Evolutionary conservation across 345 rosid genomes (phyloP).

Genomic region (Salix suchowensis): DNA sequence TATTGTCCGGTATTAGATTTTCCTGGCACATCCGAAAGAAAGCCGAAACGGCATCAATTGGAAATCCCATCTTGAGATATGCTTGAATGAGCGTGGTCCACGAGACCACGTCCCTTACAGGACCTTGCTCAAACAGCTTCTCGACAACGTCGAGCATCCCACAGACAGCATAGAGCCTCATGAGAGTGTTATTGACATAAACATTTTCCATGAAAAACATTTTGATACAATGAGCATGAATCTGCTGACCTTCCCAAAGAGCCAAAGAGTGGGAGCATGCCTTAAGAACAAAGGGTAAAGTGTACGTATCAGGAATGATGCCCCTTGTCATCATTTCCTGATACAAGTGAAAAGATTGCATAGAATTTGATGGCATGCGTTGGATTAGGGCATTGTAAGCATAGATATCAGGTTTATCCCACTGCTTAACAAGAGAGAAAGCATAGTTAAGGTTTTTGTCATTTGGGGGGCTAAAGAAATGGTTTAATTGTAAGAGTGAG

Average conservation of each 20-base stretch:
- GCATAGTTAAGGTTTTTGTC: slow-evolving; percentile 20
- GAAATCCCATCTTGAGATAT: slow-evolving; percentile 31
- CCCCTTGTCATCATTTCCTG: slow-evolving; percentile 32
- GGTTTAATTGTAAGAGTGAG: background rate
- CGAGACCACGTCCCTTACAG: slow-evolving; percentile 39
- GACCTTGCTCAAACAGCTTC: slow-evolving; percentile 30
- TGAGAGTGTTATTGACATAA: slow-evolving; percentile 39
- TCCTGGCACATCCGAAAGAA: slow-evolving; percentile 37
- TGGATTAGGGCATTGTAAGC: slow-evolving; percentile 37
- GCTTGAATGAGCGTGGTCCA: slow-evolving; percentile 58
- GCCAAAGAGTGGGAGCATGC: slow-evolving; percentile 30
- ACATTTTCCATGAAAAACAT: slow-evolving; percentile 29
- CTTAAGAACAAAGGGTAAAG: slow-evolving; percentile 44
- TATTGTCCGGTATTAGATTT: slow-evolving; percentile 29
- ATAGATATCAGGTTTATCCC: slow-evolving; percentile 5
- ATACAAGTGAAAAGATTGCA: slow-evolving; percentile 20
- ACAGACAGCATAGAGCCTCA: slow-evolving; percentile 42
- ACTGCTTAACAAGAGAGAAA: slow-evolving; percentile 11
- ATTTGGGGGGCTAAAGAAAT: slow-evolving; percentile 1
- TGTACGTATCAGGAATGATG: slow-evolving; percentile 35
- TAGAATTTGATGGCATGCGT: slow-evolving; percentile 19
- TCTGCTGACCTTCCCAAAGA: slow-evolving; percentile 30
- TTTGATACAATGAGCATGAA: slow-evolving; percentile 43
- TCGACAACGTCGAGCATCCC: slow-evolving; percentile 28
- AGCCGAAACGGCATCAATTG: slow-evolving; percentile 27